Evolutionary conservation across 2,329 filamentous ascomycete species (phyloP).

Genomic region (Fusarium annulatum): DNA sequence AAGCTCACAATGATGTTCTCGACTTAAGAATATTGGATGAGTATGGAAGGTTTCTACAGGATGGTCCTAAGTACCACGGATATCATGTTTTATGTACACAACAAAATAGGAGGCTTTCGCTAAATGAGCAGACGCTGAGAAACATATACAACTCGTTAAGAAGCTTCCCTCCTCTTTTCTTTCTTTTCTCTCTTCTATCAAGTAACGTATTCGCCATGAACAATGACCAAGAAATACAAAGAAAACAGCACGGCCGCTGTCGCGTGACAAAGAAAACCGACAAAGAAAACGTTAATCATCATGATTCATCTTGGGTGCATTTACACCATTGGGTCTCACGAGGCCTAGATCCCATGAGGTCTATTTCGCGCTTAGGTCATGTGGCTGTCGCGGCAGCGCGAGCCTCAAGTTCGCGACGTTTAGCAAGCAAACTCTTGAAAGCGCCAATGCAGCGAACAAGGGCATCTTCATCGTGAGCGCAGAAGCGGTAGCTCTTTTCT

Average conservation of each 20-base stretch:
- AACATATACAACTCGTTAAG: slow-evolving; percentile 21
- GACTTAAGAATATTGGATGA: neutral
- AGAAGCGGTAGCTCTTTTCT: slow-evolving; percentile 85
- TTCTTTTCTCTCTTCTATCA: slow-evolving; percentile 13
- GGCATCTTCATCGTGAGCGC: slow-evolving; percentile 81
- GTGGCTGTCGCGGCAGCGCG: slow-evolving; percentile 50
- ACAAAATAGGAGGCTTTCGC: slow-evolving; percentile 35
- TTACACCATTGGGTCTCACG: slow-evolving; percentile 10
- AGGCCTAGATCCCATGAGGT: neutral
- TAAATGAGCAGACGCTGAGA: slow-evolving; percentile 25
- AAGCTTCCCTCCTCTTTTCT: slow-evolving; percentile 20
- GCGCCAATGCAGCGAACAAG: slow-evolving; percentile 88
- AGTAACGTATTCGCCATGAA: slow-evolving; percentile 18
- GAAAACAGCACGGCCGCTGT: slow-evolving; percentile 22
- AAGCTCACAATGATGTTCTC: neutral
- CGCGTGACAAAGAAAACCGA: slow-evolving; percentile 12
- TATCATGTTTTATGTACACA: slow-evolving; percentile 37
- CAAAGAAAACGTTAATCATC: slow-evolving; percentile 41
- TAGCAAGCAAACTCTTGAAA: slow-evolving; percentile 86
- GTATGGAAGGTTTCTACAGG: slow-evolving; percentile 3
- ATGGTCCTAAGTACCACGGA: slow-evolving; percentile 24
- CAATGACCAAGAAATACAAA: slow-evolving; percentile 6
- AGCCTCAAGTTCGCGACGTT: slow-evolving; percentile 72
- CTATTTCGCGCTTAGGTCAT: slow-evolving; percentile 14
- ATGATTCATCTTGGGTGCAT: slow-evolving; percentile 37